A percentile compares a stretch with the other conserved stretches of the same genome.
phyloP scores from a whole-genome alignment of 208 protist genomes.

The Leishmania lainsoni region DNA sequence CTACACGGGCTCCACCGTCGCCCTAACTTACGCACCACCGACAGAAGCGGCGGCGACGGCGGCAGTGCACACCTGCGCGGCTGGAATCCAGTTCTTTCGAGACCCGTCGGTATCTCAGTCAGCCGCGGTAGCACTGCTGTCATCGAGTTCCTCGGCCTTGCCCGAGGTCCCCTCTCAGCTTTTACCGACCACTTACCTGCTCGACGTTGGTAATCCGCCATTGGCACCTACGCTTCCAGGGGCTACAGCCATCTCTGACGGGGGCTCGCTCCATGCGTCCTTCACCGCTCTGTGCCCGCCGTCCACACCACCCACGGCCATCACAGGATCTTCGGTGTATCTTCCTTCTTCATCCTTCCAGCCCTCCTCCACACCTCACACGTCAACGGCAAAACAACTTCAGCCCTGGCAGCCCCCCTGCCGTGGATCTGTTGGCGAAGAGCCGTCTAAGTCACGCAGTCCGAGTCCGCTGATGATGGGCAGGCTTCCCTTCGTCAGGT shows the following conservation, averaged over 20 bases:
- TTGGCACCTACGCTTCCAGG: not conserved
- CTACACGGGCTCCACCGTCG: constrained; percentile 24
- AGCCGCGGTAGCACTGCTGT: constrained; percentile 5
- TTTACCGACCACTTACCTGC: not conserved
- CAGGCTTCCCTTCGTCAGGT: not conserved
- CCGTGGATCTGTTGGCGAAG: not conserved
- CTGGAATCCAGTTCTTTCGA: constrained; percentile 31
- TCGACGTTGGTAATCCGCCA: not conserved
- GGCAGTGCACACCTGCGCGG: constrained; percentile 11
- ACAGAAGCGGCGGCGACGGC: not conserved
- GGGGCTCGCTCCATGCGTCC: constrained; percentile 3
- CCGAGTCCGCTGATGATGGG: not conserved
- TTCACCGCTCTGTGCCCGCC: not conserved
- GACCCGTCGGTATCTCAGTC: constrained; percentile 25
- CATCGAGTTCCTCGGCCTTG: not conserved
- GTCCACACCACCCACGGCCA: not conserved
- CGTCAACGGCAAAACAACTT: not conserved
- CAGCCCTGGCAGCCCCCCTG: not conserved
- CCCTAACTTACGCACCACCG: constrained; percentile 1
- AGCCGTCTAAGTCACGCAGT: not conserved
- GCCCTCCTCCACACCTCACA: not conserved
- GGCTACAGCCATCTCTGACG: not conserved
- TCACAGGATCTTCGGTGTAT: constrained; percentile 2
- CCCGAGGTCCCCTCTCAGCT: not conserved
- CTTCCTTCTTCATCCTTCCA: constrained; percentile 12